These are phyloP conservation scores for Tricholoma terreum DNA, from an alignment of 768 basidiomycete species.

Conservation along the genomic window DNA sequence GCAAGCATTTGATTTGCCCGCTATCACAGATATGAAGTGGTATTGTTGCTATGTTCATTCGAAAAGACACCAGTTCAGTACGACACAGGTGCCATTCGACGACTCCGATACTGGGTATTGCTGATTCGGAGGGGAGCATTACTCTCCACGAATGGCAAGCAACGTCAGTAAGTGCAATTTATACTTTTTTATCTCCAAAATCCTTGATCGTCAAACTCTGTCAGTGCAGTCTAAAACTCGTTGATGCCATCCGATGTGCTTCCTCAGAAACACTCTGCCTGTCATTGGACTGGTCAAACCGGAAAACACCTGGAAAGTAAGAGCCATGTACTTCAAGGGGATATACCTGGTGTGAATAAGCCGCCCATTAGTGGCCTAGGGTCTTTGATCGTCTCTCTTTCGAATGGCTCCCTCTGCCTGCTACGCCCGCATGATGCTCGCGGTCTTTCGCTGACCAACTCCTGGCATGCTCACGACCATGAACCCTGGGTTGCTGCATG, in stretches of 20 bases:
- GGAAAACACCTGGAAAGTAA: slow-evolving; percentile 49
- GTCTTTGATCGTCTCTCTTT: slow-evolving; percentile 76
- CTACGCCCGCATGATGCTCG: slow-evolving; percentile 46
- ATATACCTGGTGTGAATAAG: neutral
- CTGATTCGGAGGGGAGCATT: slow-evolving; percentile 82
- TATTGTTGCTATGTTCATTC: slow-evolving; percentile 26
- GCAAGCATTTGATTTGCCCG: slow-evolving; percentile 71
- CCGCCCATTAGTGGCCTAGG: slow-evolving; percentile 41
- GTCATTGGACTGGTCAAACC: slow-evolving; percentile 91
- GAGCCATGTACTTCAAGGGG: slow-evolving; percentile 11
- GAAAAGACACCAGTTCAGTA: slow-evolving; percentile 35
- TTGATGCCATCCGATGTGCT: slow-evolving; percentile 48
- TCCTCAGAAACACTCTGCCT: slow-evolving; percentile 69
- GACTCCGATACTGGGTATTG: slow-evolving; percentile 61
- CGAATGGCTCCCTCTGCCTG: slow-evolving; percentile 71
- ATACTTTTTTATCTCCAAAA: neutral
- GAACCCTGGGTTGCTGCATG: slow-evolving; percentile 95
- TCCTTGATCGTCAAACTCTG: neutral
- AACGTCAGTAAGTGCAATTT: slow-evolving; percentile 35
- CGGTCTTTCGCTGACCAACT: slow-evolving; percentile 43
- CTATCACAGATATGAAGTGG: slow-evolving; percentile 96
- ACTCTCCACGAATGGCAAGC: slow-evolving; percentile 56
- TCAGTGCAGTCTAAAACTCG: slow-evolving; percentile 38
- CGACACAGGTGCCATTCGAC: slow-evolving; percentile 47
- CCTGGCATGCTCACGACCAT: slow-evolving; percentile 88